Evolutionary conservation across 2,329 filamentous ascomycete genomes (phyloP), one percentile per base, ranked within the genome.

Genomic region (Fusarium goolgardi): DNA sequence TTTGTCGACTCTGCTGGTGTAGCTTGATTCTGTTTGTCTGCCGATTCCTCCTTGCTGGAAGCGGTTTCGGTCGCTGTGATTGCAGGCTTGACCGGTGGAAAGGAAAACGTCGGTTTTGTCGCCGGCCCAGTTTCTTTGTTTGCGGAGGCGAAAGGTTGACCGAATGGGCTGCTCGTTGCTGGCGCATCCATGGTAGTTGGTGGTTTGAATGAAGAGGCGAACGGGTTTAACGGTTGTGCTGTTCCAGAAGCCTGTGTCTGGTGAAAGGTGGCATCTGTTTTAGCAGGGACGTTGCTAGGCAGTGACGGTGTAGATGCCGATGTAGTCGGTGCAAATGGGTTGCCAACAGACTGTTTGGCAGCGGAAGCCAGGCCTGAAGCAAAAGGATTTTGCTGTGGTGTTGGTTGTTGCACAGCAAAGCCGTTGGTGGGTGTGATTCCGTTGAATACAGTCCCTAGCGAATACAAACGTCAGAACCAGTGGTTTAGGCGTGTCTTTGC

Each of bases 401-500:
- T 55, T 44, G 53, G 25, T 50, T 67, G 63, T 44, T 74, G 72
- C 16, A 61, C 67, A 53, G 55, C 27, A 52, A 67, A 63, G 56
- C 46, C 34, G 45, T 63, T 53, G 31, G 43, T 57, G 21, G 65
- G 47, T 31, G 54, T 27, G 56, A 50, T 64, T 60, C 72, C 72
- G 68, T 71, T 72, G 49, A 60, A 34, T 61, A 57, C 63, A 59
- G 69, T 74, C 65, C 72, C 72, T 74, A 74, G 61, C 62, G 63
- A 72, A 64, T 71, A 69, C 62, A 70, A 72, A 60, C 65, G 72
- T 74, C 71, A 74, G 72, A 74, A 73, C 67, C 67, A 72, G 63
- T 74, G 72, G 71, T 51, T 65, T 65, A 59, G 69, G 67, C 67
- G 70, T 63, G 40, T 63, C 45, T 65, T 65, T 72, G 72, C 70